Conservation (phyloP, 371 early-diverging fungal species). For the Apophysomyces elegans region DNA sequence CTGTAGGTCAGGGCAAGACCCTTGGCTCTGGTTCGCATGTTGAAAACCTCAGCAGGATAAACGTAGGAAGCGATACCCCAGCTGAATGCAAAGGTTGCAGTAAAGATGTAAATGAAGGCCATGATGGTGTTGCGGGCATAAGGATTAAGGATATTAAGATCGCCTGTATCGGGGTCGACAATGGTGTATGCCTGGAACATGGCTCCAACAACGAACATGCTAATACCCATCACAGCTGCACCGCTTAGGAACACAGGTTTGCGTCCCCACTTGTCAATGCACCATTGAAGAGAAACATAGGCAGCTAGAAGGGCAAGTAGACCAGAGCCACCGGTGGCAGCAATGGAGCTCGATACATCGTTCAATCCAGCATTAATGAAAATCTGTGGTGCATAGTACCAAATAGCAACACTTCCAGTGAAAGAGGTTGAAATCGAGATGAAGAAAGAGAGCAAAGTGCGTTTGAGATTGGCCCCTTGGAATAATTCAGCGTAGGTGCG, state of each 20-base stretch:
- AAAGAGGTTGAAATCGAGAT: conserved; percentile 65
- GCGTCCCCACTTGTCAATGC: conserved; percentile 48
- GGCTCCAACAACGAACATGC: conserved; percentile 52
- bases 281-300: conserved; percentile 61
- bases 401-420: conserved; percentile 67
- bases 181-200: conserved; percentile 38
- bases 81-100: conserved; percentile 60
- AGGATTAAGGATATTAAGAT: conserved; percentile 28
- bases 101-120: conserved; percentile 51
- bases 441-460: conserved; percentile 45
- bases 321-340: conserved; percentile 45
- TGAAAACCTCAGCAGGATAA: conserved; percentile 77
- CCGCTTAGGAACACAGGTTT: conserved; percentile 53
- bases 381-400: conserved; percentile 51
- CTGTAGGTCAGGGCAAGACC: conserved; percentile 55
- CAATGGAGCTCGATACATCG: conserved; percentile 35
- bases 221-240: conserved; percentile 37
- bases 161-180: conserved; percentile 32
- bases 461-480: conserved; percentile 40
- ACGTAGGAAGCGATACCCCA: conserved; percentile 57
- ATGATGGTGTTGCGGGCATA: conserved; percentile 42
- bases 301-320: conserved; percentile 44
- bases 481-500: conserved; percentile 48
- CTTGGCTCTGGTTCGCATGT: conserved; percentile 54
- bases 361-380: conserved; percentile 42